Percentiles rank a stretch among this genome's conserved stretches.
Evolutionary conservation across 73 alveolate genomes (phyloP).

Genomic region (Tetrahymena thermophila): DNA sequence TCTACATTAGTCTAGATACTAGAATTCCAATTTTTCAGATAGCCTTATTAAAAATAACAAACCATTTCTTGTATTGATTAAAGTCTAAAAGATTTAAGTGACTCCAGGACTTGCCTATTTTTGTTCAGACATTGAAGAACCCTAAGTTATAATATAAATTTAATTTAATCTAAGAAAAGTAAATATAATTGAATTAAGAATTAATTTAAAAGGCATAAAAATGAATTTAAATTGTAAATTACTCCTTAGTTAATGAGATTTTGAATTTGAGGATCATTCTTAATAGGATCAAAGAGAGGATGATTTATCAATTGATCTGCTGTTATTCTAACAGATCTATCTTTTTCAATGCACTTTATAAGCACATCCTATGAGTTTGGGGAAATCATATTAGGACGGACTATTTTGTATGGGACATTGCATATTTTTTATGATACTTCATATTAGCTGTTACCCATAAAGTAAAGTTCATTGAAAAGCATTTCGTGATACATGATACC

Average conservation of each 20-base stretch:
- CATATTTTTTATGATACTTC: slow-evolving; percentile 37
- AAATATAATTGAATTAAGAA: no score
- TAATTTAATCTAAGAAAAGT: no score
- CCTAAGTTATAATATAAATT: not conserved
- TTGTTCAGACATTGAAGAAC: not conserved
- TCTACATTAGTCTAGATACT: slow-evolving; percentile 6
- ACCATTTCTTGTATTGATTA: slow-evolving; percentile 27
- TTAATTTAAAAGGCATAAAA: no score
- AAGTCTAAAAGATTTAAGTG: not conserved
- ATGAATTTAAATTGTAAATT: not conserved
- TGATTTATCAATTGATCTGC: slow-evolving; percentile 16
- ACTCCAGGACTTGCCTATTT: not conserved
- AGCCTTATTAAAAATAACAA: not conserved
- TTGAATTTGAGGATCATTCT: not conserved
- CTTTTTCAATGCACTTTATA: slow-evolving; percentile 27
- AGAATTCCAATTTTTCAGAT: slow-evolving; percentile 4
- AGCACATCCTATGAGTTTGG: slow-evolving; percentile 11
- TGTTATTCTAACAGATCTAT: slow-evolving; percentile 14
- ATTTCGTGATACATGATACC: slow-evolving; percentile 38
- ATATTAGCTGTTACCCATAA: slow-evolving; percentile 31
- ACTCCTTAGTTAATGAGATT: slow-evolving; percentile 5
- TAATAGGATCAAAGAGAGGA: slow-evolving; percentile 6
- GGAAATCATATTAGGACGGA: not conserved
- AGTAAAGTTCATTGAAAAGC: slow-evolving; percentile 28
- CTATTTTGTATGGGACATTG: slow-evolving; percentile 1